Evolutionary conservation across 2,329 filamentous ascomycete species (phyloP).

Genomic region (Aspergillus vadensis): DNA sequence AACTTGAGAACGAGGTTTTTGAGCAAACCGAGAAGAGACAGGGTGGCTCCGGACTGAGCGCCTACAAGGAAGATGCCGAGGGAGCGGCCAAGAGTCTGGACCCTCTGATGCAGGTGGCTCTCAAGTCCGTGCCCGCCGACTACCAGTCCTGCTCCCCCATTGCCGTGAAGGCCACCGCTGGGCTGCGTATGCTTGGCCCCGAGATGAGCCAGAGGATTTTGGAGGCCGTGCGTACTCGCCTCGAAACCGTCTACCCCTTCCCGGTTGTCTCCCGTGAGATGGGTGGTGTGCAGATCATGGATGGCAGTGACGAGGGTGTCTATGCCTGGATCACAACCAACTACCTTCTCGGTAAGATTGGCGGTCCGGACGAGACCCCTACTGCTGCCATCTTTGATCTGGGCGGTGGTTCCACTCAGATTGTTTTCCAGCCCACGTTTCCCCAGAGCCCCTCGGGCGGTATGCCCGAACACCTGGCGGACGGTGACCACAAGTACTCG

Average conservation of each 20-base stretch:
- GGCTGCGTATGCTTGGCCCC: slow-evolving; percentile 79
- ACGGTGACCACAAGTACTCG: slow-evolving; percentile 94
- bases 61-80: slow-evolving; percentile 82
- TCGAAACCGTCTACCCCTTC: slow-evolving; percentile 92
- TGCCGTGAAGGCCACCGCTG: slow-evolving; percentile 97
- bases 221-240: slow-evolving; percentile 75
- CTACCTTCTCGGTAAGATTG: slow-evolving; percentile 97
- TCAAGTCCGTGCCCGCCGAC: slow-evolving; percentile 81
- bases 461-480: slow-evolving; percentile 79
- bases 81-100: slow-evolving; percentile 90
- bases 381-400: slow-evolving; percentile 96
- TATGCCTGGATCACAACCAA: slow-evolving; percentile 99
- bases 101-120: slow-evolving; percentile 79
- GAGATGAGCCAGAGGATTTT: slow-evolving; percentile 83
- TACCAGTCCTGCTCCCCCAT: slow-evolving; percentile 90
- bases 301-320: slow-evolving; percentile 93
- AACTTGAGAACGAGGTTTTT: slow-evolving; percentile 90
- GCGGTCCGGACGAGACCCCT: slow-evolving; percentile 81
- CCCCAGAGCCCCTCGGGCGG: slow-evolving; percentile 70
- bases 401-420: slow-evolving; percentile 94
- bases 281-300: slow-evolving; percentile 93
- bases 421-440: slow-evolving; percentile 97
- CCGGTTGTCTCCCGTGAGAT: slow-evolving; percentile 84
- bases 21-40: slow-evolving; percentile 87
- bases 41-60: slow-evolving; percentile 77